These are phyloP conservation scores for Anastatica hierochuntica DNA, from an alignment of 345 rosid genomes.

Conservation along the genomic window DNA sequence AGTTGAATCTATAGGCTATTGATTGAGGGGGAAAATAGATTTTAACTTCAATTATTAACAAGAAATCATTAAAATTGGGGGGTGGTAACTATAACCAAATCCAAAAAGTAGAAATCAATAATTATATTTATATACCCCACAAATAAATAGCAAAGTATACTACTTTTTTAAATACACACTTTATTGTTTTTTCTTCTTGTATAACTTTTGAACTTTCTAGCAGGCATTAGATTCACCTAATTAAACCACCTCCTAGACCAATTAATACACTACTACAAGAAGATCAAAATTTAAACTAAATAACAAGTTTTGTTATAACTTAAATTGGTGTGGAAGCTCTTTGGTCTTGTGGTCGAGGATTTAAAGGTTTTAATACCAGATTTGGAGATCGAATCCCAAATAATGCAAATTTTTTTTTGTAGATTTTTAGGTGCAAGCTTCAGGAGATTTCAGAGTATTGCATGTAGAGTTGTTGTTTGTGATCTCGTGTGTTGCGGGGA, in stretches of 20 bases:
- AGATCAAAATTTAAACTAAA: background rate
- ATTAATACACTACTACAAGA: background rate
- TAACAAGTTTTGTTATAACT: no score
- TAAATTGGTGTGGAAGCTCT: no score
- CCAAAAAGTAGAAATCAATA: conserved; percentile 25
- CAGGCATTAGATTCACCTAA: conserved; percentile 25
- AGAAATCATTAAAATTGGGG: conserved; percentile 11
- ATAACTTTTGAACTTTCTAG: conserved; percentile 20
- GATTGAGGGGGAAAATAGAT: conserved; percentile 4
- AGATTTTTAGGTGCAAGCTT: no score
- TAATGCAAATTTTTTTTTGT: no score
- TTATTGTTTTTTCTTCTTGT: conserved; percentile 12
- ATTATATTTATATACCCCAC: conserved; percentile 29
- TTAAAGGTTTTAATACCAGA: no score
- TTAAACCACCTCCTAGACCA: conserved; percentile 9
- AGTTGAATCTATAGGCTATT: conserved; percentile 8
- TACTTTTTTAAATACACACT: conserved; percentile 16
- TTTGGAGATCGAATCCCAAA: no score
- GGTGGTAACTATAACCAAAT: conserved; percentile 5
- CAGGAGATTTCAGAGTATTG: no score
- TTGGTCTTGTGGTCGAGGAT: no score
- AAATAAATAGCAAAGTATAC: conserved; percentile 21
- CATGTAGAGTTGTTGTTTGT: no score
- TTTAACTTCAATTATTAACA: conserved; percentile 4
- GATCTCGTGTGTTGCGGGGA: no score